A percentile compares a stretch with the other conserved stretches of the same genome.
These are phyloP conservation scores for Metschnikowia picachoensis DNA, from an alignment of 805 yeast genomes.

Conservation along the genomic window DNA sequence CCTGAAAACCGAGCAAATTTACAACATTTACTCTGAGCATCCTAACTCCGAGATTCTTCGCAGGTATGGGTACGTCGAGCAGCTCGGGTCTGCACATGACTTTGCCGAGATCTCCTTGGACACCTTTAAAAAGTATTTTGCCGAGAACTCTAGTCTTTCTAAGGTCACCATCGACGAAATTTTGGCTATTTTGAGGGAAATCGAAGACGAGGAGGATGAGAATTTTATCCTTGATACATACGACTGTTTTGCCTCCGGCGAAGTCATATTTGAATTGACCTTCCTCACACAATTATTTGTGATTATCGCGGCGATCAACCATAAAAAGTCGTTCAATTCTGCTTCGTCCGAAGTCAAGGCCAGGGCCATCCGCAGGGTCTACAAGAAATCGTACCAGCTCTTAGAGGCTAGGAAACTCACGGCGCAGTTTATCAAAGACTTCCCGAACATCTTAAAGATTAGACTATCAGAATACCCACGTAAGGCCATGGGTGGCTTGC, in stretches of 20 bases:
- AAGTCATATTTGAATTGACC: slow-evolving; percentile 54
- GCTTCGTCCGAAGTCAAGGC: slow-evolving; percentile 21
- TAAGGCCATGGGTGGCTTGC: slow-evolving; percentile 16
- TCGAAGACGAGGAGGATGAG: slow-evolving; percentile 39
- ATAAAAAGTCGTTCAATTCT: slow-evolving; percentile 22
- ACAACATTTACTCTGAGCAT: slow-evolving; percentile 84
- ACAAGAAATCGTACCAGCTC: slow-evolving; percentile 59
- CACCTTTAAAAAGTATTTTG: slow-evolving; percentile 37
- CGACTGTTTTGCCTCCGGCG: slow-evolving; percentile 59
- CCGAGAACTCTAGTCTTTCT: slow-evolving; percentile 17
- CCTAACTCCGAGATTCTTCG: slow-evolving; percentile 89
- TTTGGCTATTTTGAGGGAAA: slow-evolving; percentile 25
- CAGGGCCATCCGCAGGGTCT: slow-evolving; percentile 42
- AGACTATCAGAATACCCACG: slow-evolving; percentile 50
- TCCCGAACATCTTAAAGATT: slow-evolving; percentile 27
- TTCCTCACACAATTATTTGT: slow-evolving; percentile 52
- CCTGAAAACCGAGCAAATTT: slow-evolving; percentile 65
- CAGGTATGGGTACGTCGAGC: slow-evolving; percentile 88
- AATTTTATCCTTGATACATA: slow-evolving; percentile 50
- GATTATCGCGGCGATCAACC: slow-evolving; percentile 25
- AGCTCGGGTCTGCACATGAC: slow-evolving; percentile 66
- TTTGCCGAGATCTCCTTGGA: slow-evolving; percentile 68
- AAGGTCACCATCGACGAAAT: slow-evolving; percentile 32
- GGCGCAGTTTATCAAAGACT: slow-evolving; percentile 25
- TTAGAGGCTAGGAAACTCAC: slow-evolving; percentile 52